Evolutionary conservation across 768 basidiomycete species (phyloP).

Genomic region (Russula virescens): DNA sequence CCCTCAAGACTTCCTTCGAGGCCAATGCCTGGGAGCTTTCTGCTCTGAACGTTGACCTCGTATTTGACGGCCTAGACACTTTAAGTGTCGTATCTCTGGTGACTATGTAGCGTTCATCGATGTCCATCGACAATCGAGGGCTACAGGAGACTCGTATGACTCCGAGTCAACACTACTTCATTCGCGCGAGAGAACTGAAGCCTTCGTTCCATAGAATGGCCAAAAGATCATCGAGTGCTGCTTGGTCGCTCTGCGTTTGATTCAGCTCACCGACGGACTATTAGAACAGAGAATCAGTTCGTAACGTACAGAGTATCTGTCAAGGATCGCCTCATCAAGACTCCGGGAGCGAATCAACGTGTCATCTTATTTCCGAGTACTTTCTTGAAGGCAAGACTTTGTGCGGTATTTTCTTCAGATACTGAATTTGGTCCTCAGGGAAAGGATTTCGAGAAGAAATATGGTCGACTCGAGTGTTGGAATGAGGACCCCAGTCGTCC

Average conservation of each 20-base stretch:
- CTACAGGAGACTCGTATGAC: background rate
- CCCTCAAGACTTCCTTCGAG: constrained; percentile 63
- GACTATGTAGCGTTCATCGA: constrained; percentile 28
- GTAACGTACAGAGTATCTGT: constrained; percentile 60
- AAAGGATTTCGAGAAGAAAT: constrained; percentile 60
- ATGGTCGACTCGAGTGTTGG: constrained; percentile 64
- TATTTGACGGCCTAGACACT: constrained; percentile 91
- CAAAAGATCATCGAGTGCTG: constrained; percentile 55
- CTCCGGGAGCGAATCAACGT: constrained; percentile 62
- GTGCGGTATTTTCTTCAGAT: background rate
- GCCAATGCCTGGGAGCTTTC: constrained; percentile 44
- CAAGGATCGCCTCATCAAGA: constrained; percentile 47
- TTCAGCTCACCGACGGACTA: constrained; percentile 1
- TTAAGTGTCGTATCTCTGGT: constrained; percentile 72
- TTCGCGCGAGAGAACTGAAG: background rate
- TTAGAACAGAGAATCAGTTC: constrained; percentile 77
- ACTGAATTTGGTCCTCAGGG: constrained; percentile 42
- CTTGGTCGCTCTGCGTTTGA: background rate
- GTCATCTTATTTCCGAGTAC: constrained; percentile 68
- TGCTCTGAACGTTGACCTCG: constrained; percentile 55
- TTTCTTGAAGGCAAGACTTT: constrained; percentile 46
- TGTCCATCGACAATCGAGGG: background rate
- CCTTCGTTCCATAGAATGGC: constrained; percentile 65
- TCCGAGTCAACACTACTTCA: no score
- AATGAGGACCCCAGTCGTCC: constrained; percentile 89